These are phyloP conservation scores for Fusarium redolens DNA, from an alignment of 2,329 filamentous ascomycete genomes.

Conservation along the genomic window DNA sequence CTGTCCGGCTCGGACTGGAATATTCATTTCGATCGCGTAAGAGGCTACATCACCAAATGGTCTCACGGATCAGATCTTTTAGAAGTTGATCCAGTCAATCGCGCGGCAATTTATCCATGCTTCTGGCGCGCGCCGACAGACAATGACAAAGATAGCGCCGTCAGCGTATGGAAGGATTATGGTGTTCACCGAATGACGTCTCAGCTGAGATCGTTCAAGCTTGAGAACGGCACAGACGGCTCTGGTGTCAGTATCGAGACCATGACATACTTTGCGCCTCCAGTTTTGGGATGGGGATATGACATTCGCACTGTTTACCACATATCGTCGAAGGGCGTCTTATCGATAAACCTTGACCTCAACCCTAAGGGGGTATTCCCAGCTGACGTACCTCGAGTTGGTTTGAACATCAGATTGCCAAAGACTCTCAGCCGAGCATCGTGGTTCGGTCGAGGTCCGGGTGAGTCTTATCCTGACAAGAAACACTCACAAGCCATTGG, in stretches of 20 bases:
- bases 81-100: neutral
- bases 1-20: neutral
- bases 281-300: conserved; percentile 15
- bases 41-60: conserved; percentile 16
- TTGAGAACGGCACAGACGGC: accelerated
- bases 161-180: conserved; percentile 5
- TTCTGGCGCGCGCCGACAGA: conserved; percentile 18
- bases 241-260: neutral
- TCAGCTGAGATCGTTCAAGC: conserved; percentile 2
- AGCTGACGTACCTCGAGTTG: neutral
- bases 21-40: neutral
- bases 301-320: neutral
- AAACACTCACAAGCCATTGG: neutral
- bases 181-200: conserved; percentile 15
- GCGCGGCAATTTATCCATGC: conserved; percentile 1
- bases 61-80: neutral
- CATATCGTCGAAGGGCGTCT: neutral
- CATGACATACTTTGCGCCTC: neutral
- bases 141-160: conserved; percentile 5
- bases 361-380: neutral
- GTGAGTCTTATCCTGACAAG: conserved; percentile 17
- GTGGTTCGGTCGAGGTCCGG: conserved; percentile 8
- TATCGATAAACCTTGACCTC: neutral
- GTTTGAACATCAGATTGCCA: conserved; percentile 5
- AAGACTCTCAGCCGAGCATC: neutral